Conservation (phyloP, 179 eudicot genomes). For the Silene coronaria region DNA sequence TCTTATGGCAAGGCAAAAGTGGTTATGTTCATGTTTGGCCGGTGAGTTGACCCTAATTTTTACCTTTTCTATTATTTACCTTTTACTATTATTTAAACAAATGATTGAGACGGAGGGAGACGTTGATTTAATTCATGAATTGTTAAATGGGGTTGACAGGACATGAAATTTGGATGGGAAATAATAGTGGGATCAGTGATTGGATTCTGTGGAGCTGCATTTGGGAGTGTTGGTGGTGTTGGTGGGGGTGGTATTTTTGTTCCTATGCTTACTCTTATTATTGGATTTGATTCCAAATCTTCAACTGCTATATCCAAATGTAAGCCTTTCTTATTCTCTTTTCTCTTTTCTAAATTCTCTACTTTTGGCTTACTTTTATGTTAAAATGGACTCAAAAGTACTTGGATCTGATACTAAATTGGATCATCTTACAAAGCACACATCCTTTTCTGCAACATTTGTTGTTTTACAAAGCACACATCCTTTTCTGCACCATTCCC, state of each 20-base stretch:
- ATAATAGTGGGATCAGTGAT: constrained; percentile 47
- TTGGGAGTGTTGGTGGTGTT: constrained; percentile 76
- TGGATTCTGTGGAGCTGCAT: constrained; percentile 65
- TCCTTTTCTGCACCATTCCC: no score
- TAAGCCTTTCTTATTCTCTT: constrained; percentile 24
- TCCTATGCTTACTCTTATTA: constrained; percentile 60
- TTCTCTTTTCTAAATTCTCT: no score
- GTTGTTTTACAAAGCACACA: no score
- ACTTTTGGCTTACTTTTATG: no score
- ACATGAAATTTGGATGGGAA: constrained; percentile 56
- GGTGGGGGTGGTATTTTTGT: constrained; percentile 80
- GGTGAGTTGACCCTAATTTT: constrained; percentile 19
- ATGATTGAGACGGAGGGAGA: no score
- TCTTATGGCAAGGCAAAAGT: constrained; percentile 31
- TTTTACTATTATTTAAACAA: no score
- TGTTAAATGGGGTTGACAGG: constrained; percentile 47
- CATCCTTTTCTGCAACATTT: no score
- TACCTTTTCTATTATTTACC: no score
- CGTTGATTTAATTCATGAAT: neutral
- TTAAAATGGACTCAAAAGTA: no score
- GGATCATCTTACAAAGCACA: no score
- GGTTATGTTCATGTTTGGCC: constrained; percentile 42
- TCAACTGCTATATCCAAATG: constrained; percentile 69
- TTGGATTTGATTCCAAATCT: constrained; percentile 75
- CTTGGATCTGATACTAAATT: no score